phyloP scores from a whole-genome alignment of 352 stramenopile genomes.

The Pythium rishiriense region DNA sequence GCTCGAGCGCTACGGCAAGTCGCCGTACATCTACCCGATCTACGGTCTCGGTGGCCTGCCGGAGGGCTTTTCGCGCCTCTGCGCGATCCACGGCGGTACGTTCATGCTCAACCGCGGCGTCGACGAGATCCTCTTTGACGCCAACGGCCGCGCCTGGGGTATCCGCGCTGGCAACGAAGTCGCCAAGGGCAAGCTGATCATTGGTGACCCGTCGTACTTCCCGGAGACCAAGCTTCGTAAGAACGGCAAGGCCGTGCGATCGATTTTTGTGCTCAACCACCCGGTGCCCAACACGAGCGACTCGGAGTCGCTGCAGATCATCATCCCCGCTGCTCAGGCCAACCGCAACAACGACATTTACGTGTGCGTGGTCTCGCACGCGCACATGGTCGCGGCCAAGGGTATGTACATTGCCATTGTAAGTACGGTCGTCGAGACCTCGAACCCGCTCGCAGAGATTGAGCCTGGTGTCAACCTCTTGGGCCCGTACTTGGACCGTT shows the following conservation, averaged over 20 bases:
- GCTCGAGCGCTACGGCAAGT: constrained; percentile 95
- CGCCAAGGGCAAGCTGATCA: constrained; percentile 97
- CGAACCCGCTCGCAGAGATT: constrained; percentile 95
- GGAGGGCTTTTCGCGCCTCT: constrained; percentile 99
- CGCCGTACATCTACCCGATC: constrained; percentile 99
- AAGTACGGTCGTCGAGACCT: constrained; percentile 97
- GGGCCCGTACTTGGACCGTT: constrained; percentile 95
- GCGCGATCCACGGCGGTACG: constrained; percentile 98
- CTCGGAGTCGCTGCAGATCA: constrained; percentile 97
- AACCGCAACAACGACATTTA: constrained; percentile 98
- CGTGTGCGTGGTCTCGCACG: constrained; percentile 95
- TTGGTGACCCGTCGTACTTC: constrained; percentile 99
- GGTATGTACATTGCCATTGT: constrained; percentile 99
- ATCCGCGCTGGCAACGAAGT: constrained; percentile 92
- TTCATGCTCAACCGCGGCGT: constrained; percentile 99
- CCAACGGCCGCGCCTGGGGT: constrained; percentile 92
- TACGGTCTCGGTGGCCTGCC: constrained; percentile 98
- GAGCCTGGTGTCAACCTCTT: constrained; percentile 94
- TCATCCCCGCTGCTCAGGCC: constrained; percentile 97
- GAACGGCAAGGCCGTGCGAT: constrained; percentile 95
- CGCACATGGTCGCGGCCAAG: constrained; percentile 93
- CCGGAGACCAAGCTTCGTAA: constrained; percentile 90
- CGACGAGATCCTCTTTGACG: constrained; percentile 93
- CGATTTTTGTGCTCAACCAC: constrained; percentile 99
- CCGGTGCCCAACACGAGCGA: constrained; percentile 97